A percentile compares a stretch with the other conserved stretches of the same genome.
These are phyloP conservation scores for Penicillium cataractarum DNA, from an alignment of 495 filamentous ascomycete genomes.

Conservation along the genomic window DNA sequence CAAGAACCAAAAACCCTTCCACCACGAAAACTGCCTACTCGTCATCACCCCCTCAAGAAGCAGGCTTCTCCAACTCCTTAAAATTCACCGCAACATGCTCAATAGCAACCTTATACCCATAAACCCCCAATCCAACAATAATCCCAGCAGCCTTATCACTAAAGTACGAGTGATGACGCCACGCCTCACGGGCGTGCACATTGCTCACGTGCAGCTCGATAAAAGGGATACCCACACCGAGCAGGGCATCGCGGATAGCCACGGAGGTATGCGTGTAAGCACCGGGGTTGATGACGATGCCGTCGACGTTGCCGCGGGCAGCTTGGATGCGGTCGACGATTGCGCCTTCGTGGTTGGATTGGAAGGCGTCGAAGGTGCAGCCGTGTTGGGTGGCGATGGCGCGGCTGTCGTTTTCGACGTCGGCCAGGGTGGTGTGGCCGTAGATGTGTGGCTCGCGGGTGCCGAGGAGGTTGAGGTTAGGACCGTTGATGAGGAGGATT, in stretches of 20 bases:
- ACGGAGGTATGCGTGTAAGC: conserved; percentile 71
- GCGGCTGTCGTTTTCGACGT: conserved; percentile 53
- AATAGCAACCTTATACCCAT: conserved; percentile 71
- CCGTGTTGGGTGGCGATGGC: conserved; percentile 46
- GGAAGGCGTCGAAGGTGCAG: conserved; percentile 54
- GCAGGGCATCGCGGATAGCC: conserved; percentile 67
- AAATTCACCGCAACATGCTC: conserved; percentile 59
- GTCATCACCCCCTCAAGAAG: conserved; percentile 5
- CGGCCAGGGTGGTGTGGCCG: conserved; percentile 63
- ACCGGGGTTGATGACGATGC: conserved; percentile 71
- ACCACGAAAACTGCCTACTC: neutral
- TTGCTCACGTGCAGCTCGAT: conserved; percentile 74
- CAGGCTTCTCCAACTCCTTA: conserved; percentile 38
- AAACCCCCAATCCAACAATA: conserved; percentile 68
- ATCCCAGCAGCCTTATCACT: conserved; percentile 71
- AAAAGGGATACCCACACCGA: conserved; percentile 66
- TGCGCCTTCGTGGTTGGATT: conserved; percentile 70
- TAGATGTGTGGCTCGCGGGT: conserved; percentile 73
- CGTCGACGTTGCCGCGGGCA: conserved; percentile 55
- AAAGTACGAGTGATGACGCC: conserved; percentile 65
- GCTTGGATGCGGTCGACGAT: conserved; percentile 64
- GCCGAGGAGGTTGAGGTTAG: conserved; percentile 80
- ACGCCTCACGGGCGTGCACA: conserved; percentile 67
- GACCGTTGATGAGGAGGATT: conserved; percentile 77
- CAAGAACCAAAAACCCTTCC: neutral